Evolutionary conservation across 768 basidiomycete genomes (phyloP).

Genomic region (Pleurotus tuber-regium): DNA sequence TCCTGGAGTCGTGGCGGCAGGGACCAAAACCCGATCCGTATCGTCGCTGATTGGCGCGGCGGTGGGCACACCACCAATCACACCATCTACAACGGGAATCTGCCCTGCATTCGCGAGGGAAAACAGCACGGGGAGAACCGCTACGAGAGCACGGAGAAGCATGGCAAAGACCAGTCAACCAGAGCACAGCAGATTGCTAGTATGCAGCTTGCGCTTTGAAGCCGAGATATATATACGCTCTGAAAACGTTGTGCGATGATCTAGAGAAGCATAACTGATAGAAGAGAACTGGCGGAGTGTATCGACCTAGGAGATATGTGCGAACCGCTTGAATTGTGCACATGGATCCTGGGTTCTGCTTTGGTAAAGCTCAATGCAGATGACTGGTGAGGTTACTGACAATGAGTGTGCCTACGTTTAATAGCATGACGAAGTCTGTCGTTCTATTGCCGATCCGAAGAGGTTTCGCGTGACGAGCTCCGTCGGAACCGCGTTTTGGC

Average conservation of each 20-base stretch:
- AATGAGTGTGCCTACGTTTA: too few species aligned
- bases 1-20: constrained; percentile 38
- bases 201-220: neutral
- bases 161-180: neutral
- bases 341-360: neutral
- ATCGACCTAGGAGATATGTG: neutral
- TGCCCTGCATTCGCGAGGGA: constrained; percentile 27
- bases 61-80: constrained; percentile 44
- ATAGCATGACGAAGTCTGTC: too few species aligned
- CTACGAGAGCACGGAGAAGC: neutral
- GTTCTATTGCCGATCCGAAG: too few species aligned
- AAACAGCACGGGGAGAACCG: constrained; percentile 1
- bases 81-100: constrained; percentile 47
- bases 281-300: neutral
- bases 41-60: constrained; percentile 13
- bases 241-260: too few species aligned
- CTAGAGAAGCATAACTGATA: neutral
- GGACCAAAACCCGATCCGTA: constrained; percentile 14
- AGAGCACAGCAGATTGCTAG: too few species aligned
- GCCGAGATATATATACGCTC: neutral
- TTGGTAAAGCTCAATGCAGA: neutral
- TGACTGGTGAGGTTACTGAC: too few species aligned
- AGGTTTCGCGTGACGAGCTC: too few species aligned
- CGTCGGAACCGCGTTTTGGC: too few species aligned
- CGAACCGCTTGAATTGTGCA: neutral